Evolutionary conservation across 352 stramenopile species (phyloP).

Genomic region (Phytophthora podocarpi): DNA sequence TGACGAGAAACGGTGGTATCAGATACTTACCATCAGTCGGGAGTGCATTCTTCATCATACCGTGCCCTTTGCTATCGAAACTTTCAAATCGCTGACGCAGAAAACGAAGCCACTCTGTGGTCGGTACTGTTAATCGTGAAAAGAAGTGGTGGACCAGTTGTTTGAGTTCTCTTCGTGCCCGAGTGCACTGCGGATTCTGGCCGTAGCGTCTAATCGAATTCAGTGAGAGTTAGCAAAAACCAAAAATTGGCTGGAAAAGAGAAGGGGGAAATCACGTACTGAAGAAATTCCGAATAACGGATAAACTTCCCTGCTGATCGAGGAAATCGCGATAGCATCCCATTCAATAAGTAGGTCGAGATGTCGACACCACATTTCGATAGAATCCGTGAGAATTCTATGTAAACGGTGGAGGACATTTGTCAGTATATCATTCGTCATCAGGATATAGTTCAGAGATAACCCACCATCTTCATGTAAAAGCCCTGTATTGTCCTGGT

Average conservation of each 20-base stretch:
- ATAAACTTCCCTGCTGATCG: conserved; percentile 37
- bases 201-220: conserved; percentile 44
- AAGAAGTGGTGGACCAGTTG: conserved; percentile 30
- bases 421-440: no score
- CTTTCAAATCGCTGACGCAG: conserved; percentile 43
- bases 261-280: conserved; percentile 38
- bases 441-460: no score
- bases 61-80: conserved; percentile 46
- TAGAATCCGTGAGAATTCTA: conserved; percentile 53
- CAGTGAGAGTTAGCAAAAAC: no score
- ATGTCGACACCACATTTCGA: conserved; percentile 37
- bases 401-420: no score
- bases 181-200: conserved; percentile 46
- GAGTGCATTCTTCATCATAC: conserved; percentile 27
- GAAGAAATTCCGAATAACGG: conserved; percentile 55
- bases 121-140: conserved; percentile 6
- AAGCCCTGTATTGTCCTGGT: conserved; percentile 38
- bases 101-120: conserved; percentile 33
- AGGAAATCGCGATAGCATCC: conserved; percentile 59
- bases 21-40: conserved; percentile 43
- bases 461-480: conserved; percentile 50
- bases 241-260: no score
- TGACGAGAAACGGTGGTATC: no score
- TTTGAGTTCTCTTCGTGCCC: conserved; percentile 50
- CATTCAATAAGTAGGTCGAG: conserved; percentile 33